Base-by-base conservation (phyloP, 164 flowering plant genomes). In the Kingdonia uniflora region DNA sequence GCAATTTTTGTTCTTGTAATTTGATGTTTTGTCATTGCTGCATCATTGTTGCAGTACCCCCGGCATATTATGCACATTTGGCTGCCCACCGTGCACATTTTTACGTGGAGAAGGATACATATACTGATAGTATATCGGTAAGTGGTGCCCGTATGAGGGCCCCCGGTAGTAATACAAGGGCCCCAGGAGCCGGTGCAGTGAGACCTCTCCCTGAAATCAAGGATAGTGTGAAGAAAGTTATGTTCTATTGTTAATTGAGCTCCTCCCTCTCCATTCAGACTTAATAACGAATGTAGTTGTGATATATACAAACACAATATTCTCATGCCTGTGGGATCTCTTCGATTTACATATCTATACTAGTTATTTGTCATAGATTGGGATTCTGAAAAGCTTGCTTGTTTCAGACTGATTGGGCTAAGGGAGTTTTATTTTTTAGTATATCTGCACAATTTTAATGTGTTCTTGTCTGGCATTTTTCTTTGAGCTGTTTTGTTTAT, bases 61-160 rank as follows among this genome's bases (percentile, higher is more conserved):
- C 95, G 0, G 95, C 89, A 1, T 82, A 85, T 54, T 85, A 85
- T 60, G 95, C 95, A 1, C 95, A 85, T 63, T 73, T 82, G 1
- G 89, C 89, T 42, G 95, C 95, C 0, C 82, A 82, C 51, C 74
- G 89, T 20, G 95, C 95, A 11, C 80, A 87, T 0, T 85, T 85
- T 54, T 85, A 82, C 50, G 74, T 85, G 95, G 95, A 85, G 39
- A 89, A 89, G 2, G 87, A 85, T 67, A 73, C 82, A 0, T 85
- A 88, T 0, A 88, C 80, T 57, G 78, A 82, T 52, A 88, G 94
- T 5, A 82, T 88, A 14, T 61, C 80, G 74, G 56, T 75, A 1
- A 85, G 84, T 42, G 81, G 79, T 6, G 66, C 67, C 14, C 77
- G 82, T 29, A 75, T 63, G 0, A 76, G 72, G 14, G 29, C 52